phyloP scores from a whole-genome alignment of 2,329 filamentous ascomycete genomes.

The Botrytis tulipae region DNA sequence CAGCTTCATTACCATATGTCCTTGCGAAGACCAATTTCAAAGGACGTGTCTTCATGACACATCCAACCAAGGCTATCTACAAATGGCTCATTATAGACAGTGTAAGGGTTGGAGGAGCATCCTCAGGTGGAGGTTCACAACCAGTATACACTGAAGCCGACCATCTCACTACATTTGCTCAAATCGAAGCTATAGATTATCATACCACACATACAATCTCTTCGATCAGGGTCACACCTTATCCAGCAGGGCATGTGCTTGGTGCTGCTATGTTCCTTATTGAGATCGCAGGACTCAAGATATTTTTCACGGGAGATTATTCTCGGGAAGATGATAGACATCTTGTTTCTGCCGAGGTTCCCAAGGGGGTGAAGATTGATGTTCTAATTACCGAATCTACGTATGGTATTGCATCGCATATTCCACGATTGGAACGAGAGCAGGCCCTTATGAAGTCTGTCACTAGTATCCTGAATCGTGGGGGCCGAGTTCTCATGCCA shows the following conservation, averaged over 20 bases:
- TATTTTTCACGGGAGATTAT: constrained; percentile 97
- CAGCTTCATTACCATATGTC: constrained; percentile 97
- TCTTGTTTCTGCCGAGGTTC: constrained; percentile 89
- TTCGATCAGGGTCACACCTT: constrained; percentile 93
- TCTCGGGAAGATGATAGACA: constrained; percentile 93
- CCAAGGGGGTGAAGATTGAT: constrained; percentile 85
- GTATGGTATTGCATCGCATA: constrained; percentile 91
- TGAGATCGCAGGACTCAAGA: constrained; percentile 93
- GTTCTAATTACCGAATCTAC: constrained; percentile 97
- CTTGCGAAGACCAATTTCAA: constrained; percentile 97
- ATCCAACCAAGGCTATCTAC: constrained; percentile 98
- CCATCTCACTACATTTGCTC: constrained; percentile 86
- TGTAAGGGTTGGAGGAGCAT: constrained; percentile 78
- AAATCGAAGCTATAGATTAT: constrained; percentile 97
- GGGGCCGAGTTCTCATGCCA: constrained; percentile 88
- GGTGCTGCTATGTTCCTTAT: constrained; percentile 98
- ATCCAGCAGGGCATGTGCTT: constrained; percentile 95
- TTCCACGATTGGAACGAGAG: constrained; percentile 86
- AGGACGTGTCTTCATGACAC: constrained; percentile 97
- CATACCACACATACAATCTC: constrained; percentile 97
- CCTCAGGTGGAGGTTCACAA: constrained; percentile 56
- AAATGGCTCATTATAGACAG: constrained; percentile 99
- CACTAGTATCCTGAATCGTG: constrained; percentile 84
- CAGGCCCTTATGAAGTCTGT: constrained; percentile 94
- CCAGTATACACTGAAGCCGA: constrained; percentile 93